These are phyloP conservation scores for Cyberlindnera bimundalis DNA, from an alignment of 805 yeast species.

Conservation along the genomic window DNA sequence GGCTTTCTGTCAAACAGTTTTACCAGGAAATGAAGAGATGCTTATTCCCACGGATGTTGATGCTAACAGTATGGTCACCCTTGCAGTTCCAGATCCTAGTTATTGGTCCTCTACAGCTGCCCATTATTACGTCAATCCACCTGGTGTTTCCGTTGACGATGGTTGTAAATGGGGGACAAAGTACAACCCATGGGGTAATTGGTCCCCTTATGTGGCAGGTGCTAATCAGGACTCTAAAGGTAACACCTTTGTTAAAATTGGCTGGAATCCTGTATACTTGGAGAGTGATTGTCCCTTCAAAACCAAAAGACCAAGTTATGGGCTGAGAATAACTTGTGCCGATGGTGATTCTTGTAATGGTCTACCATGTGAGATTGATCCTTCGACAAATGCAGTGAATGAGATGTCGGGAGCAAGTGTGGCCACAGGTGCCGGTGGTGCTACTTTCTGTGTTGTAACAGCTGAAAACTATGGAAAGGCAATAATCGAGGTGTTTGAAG, in stretches of 20 bases:
- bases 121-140: slow-evolving; percentile 80
- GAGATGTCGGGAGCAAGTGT: slow-evolving; percentile 42
- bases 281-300: slow-evolving; percentile 55
- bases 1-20: slow-evolving; percentile 88
- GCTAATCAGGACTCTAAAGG: slow-evolving; percentile 72
- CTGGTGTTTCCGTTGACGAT: slow-evolving; percentile 69
- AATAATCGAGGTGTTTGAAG: slow-evolving; percentile 66
- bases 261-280: slow-evolving; percentile 86
- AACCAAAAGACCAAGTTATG: slow-evolving; percentile 57
- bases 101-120: slow-evolving; percentile 88
- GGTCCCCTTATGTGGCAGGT: slow-evolving; percentile 94
- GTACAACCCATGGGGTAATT: slow-evolving; percentile 72
- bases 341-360: slow-evolving; percentile 72
- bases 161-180: slow-evolving; percentile 85
- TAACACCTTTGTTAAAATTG: slow-evolving; percentile 77
- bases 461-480: slow-evolving; percentile 63
- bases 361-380: slow-evolving; percentile 80
- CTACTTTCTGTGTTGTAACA: slow-evolving; percentile 80
- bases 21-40: slow-evolving; percentile 95
- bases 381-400: slow-evolving; percentile 58
- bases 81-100: slow-evolving; percentile 83
- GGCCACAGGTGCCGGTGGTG: slow-evolving; percentile 58
- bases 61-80: slow-evolving; percentile 42
- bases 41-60: slow-evolving; percentile 74
- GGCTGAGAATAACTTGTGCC: slow-evolving; percentile 71